A percentile compares a stretch with the other conserved stretches of the same genome.
Evolutionary conservation across 371 early-diverging fungal species (phyloP).

Genomic region (Thermomucor indicae-seudaticae): DNA sequence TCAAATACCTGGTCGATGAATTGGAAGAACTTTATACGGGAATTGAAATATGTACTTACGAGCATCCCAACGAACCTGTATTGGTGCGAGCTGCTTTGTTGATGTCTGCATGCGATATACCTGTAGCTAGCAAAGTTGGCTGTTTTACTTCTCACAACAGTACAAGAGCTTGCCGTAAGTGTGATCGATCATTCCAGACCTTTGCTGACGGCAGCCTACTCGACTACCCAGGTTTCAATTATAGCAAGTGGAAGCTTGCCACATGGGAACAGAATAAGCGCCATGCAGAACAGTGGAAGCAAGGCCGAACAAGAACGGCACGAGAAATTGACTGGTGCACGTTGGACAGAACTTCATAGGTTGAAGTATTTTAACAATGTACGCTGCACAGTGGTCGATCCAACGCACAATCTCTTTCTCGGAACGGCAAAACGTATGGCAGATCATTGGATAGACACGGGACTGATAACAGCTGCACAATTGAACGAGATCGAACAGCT

Average conservation of each 20-base stretch:
- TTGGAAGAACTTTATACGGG: not conserved
- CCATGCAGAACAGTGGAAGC: not conserved
- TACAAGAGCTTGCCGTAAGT: conserved; percentile 4
- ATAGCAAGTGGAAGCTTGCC: not conserved
- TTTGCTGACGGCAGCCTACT: not conserved
- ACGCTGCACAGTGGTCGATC: conserved; percentile 7
- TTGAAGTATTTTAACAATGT: conserved; percentile 11
- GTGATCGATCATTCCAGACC: not conserved
- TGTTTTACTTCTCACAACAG: conserved; percentile 6
- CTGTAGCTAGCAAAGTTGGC: conserved; percentile 3
- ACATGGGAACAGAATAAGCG: not conserved
- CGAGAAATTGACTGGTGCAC: not conserved
- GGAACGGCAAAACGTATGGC: conserved; percentile 2
- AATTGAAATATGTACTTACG: not conserved
- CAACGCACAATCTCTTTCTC: conserved; percentile 10
- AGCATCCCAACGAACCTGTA: not conserved
- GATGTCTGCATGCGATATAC: conserved; percentile 6
- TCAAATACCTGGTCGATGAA: conserved; percentile 7
- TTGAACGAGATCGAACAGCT: not conserved
- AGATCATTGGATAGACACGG: not conserved
- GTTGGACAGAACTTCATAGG: conserved; percentile 7
- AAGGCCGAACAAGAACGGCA: not conserved
- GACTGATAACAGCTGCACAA: not conserved
- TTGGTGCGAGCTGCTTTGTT: conserved; percentile 5
- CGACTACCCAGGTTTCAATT: conserved; percentile 1